These are phyloP conservation scores for Neurospora sp. DNA, from an alignment of 495 filamentous ascomycete species.

Conservation along the genomic window DNA sequence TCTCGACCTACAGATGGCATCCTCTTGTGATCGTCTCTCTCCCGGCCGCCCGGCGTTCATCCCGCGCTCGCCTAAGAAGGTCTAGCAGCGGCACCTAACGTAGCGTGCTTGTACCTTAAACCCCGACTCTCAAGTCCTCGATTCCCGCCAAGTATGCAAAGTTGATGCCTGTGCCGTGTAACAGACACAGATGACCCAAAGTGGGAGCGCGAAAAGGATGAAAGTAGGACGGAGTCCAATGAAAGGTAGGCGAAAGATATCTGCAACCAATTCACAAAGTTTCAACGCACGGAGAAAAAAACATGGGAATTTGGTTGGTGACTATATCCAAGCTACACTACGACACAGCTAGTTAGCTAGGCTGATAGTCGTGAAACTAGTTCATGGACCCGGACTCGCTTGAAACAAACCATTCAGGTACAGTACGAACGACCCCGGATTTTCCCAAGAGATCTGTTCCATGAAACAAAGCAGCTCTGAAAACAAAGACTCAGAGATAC, in stretches of 20 bases:
- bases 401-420: neutral
- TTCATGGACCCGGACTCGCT: neutral
- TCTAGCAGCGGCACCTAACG: neutral
- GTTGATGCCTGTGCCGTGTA: neutral
- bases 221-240: neutral
- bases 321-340: neutral
- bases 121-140: neutral
- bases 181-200: neutral
- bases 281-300: neutral
- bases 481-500: neutral
- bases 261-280: neutral
- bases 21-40: neutral
- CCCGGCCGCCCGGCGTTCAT: neutral
- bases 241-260: neutral
- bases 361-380: neutral
- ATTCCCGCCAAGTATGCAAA: neutral
- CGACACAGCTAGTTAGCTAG: neutral
- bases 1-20: neutral
- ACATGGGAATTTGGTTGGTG: neutral
- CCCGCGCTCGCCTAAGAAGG: neutral
- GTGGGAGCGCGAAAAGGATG: neutral
- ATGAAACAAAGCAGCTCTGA: neutral
- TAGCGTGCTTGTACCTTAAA: neutral
- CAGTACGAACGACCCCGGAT: neutral
- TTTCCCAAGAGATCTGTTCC: neutral